Percentiles rank a stretch among this genome's conserved stretches.
Conservation (phyloP, 345 rosid species). For the Ceriops tagal region DNA sequence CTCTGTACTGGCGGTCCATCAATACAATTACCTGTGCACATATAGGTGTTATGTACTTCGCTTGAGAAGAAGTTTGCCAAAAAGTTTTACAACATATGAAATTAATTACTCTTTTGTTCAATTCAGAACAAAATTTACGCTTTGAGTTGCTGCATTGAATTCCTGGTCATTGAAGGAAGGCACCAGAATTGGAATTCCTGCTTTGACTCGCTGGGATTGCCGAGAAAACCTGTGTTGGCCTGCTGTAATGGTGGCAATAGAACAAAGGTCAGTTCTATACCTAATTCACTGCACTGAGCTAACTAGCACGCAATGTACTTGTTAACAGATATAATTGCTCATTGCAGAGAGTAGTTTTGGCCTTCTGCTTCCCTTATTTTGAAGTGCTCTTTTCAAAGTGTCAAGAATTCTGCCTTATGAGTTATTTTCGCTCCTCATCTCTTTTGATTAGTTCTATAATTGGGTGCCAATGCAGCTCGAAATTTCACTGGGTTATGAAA, state of each 20-base stretch:
- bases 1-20: no score
- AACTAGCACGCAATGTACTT: no score
- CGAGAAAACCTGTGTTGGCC: slow-evolving; percentile 20
- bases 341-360: no score
- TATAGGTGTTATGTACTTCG: no score
- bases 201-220: slow-evolving; percentile 27
- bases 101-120: background rate
- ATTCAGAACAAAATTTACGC: slow-evolving; percentile 31
- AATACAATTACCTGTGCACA: no score
- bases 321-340: no score
- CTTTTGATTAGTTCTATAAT: background rate
- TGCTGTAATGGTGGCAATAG: slow-evolving; percentile 33
- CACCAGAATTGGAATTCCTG: slow-evolving; percentile 31
- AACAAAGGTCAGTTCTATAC: slow-evolving; percentile 25
- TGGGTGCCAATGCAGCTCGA: slow-evolving; percentile 33
- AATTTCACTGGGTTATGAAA: slow-evolving; percentile 23
- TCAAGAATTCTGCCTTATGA: no score
- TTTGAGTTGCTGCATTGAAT: slow-evolving; percentile 39
- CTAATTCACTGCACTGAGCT: no score
- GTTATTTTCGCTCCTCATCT: background rate
- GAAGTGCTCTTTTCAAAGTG: background rate
- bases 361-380: background rate
- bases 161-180: slow-evolving; percentile 31
- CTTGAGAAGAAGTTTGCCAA: no score
- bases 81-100: no score